Evolutionary conservation across 768 basidiomycete genomes (phyloP).

Genomic region (Hirschioporus abietinus): DNA sequence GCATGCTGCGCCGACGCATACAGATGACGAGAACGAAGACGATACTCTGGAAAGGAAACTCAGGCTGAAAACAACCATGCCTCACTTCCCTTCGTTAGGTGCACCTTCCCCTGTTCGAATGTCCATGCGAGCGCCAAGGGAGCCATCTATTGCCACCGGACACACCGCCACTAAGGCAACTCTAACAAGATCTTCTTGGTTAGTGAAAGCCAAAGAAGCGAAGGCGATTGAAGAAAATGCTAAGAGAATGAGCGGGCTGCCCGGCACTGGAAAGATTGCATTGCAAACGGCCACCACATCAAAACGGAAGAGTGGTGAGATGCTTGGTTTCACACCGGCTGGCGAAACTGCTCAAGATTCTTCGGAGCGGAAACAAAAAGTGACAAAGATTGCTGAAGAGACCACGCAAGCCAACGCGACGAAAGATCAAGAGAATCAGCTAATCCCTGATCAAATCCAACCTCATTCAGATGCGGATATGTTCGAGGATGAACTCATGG

Average conservation of each 20-base stretch:
- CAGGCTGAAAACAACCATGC: conserved; percentile 33
- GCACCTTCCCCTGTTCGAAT: conserved; percentile 67
- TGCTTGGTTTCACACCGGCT: conserved; percentile 14
- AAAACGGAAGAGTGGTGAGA: conserved; percentile 63
- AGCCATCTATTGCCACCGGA: conserved; percentile 27
- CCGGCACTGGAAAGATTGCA: conserved; percentile 2
- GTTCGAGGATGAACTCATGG: conserved; percentile 12
- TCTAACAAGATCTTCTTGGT: conserved; percentile 72
- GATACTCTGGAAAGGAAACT: conserved; percentile 12
- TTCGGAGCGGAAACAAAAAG: conserved; percentile 40
- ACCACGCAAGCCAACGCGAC: not conserved
- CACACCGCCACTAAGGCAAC: conserved; percentile 18
- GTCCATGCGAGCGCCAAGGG: conserved; percentile 49
- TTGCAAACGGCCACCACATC: conserved; percentile 23
- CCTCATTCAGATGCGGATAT: conserved; percentile 19
- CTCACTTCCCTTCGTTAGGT: conserved; percentile 59
- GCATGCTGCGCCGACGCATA: conserved; percentile 6
- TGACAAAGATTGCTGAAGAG: conserved; percentile 37
- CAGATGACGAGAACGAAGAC: conserved; percentile 11
- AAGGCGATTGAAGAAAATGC: conserved; percentile 57
- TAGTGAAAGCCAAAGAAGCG: conserved; percentile 70
- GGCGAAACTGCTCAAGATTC: conserved; percentile 31
- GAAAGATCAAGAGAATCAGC: conserved; percentile 8
- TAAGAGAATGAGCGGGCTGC: conserved; percentile 23
- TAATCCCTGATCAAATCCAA: conserved; percentile 16